Evolutionary conservation across 768 basidiomycete genomes (phyloP).

Genomic region (Trametes villosa): DNA sequence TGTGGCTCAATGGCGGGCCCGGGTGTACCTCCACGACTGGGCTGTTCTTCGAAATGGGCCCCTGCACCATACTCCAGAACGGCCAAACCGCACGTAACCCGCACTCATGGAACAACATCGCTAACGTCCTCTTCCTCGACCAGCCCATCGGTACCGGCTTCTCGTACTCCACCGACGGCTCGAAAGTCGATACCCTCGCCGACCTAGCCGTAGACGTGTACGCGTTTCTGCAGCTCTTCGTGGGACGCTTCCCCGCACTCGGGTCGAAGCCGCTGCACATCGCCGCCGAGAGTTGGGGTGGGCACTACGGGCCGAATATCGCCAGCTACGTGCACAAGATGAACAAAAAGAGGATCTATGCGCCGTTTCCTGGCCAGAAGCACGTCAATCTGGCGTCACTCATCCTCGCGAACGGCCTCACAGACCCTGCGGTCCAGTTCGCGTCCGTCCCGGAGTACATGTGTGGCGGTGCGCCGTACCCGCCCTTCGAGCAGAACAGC

Average conservation of each 20-base stretch:
- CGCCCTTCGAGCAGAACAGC: constrained; percentile 47
- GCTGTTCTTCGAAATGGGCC: constrained; percentile 66
- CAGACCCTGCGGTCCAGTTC: constrained; percentile 41
- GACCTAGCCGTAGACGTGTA: constrained; percentile 40
- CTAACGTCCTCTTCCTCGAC: constrained; percentile 40
- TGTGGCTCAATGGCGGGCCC: constrained; percentile 88
- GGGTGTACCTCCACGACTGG: constrained; percentile 59
- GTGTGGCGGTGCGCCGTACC: constrained; percentile 30
- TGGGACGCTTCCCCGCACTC: constrained; percentile 38
- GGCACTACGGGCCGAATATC: constrained; percentile 30
- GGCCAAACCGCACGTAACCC: constrained; percentile 37
- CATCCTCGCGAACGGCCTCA: constrained; percentile 53
- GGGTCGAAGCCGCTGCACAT: constrained; percentile 37
- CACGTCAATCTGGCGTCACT: constrained; percentile 48
- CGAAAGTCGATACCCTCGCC: constrained; percentile 31
- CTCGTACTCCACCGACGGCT: constrained; percentile 45
- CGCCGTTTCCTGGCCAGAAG: constrained; percentile 28
- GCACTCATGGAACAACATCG: constrained; percentile 47
- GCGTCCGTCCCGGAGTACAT: constrained; percentile 32
- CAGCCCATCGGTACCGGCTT: constrained; percentile 50
- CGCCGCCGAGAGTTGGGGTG: constrained; percentile 37
- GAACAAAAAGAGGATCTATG: constrained; percentile 22
- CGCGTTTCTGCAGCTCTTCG: constrained; percentile 39
- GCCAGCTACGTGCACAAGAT: constrained; percentile 21
- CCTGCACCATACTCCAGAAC: constrained; percentile 29